These are phyloP conservation scores for Penicillium hordei DNA, from an alignment of 2,329 filamentous ascomycete species.

Conservation along the genomic window DNA sequence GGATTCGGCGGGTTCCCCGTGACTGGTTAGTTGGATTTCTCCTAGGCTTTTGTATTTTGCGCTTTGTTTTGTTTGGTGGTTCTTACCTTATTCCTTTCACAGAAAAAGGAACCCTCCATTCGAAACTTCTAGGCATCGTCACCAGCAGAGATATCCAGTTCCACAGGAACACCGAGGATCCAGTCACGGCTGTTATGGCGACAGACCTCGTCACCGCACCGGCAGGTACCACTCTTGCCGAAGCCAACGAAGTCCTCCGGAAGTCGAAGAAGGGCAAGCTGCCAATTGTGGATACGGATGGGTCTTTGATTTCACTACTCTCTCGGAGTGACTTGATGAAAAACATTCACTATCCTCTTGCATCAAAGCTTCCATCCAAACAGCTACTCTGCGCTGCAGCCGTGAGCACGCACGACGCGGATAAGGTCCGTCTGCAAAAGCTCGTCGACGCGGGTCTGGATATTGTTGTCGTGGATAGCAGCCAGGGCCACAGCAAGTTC, in stretches of 20 bases:
- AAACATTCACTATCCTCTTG: conserved; percentile 94
- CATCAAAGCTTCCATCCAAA: conserved; percentile 96
- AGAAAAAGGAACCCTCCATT: conserved; percentile 91
- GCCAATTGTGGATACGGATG: conserved; percentile 79
- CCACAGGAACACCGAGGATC: conserved; percentile 69
- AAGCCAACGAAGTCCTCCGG: conserved; percentile 90
- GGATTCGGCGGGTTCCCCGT: conserved; percentile 98
- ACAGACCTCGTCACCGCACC: conserved; percentile 88
- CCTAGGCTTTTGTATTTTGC: not conserved
- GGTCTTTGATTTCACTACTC: conserved; percentile 88
- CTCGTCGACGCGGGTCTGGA: conserved; percentile 94
- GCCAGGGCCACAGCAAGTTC: conserved; percentile 97
- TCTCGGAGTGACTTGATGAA: conserved; percentile 96
- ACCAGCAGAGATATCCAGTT: conserved; percentile 98
- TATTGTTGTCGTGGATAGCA: conserved; percentile 92
- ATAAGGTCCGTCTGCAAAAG: conserved; percentile 80
- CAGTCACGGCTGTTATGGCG: conserved; percentile 90
- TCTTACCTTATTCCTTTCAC: not conserved
- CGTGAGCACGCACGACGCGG: conserved; percentile 90
- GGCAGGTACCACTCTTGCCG: conserved; percentile 75
- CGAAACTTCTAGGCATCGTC: conserved; percentile 94
- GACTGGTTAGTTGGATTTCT: conserved; percentile 70
- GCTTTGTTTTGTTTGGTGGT: not conserved
- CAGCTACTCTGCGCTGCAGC: conserved; percentile 94
- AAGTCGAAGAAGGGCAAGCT: conserved; percentile 98